These are phyloP conservation scores for Crepidotus variabilis DNA, from an alignment of 768 basidiomycete genomes.

Conservation along the genomic window DNA sequence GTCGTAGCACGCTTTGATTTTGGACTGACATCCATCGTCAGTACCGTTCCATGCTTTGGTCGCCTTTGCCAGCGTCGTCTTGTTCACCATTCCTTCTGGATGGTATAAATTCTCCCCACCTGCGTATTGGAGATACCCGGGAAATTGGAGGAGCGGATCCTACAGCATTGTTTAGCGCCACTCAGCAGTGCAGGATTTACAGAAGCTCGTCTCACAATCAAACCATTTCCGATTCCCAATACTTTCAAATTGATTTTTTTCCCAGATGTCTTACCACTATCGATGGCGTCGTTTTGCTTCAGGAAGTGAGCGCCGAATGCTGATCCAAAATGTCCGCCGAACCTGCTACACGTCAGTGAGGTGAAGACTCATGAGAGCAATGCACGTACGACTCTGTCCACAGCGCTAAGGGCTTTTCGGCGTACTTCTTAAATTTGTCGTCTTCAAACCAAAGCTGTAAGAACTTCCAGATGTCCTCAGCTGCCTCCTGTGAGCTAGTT, in stretches of 20 bases:
- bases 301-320: constrained; percentile 63
- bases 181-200: no score
- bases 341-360: no score
- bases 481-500: constrained; percentile 55
- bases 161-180: no score
- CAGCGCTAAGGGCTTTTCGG: constrained; percentile 45
- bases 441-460: constrained; percentile 65
- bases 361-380: no score
- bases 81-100: neutral
- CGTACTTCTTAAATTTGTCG: constrained; percentile 43
- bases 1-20: neutral
- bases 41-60: neutral
- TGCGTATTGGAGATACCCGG: constrained; percentile 7
- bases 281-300: constrained; percentile 54
- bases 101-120: neutral
- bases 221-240: constrained; percentile 56
- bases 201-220: no score
- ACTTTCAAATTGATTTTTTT: constrained; percentile 53
- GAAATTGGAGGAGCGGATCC: constrained; percentile 12
- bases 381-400: constrained; percentile 60
- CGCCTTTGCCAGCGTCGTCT: neutral
- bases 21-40: neutral
- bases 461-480: constrained; percentile 55
- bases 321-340: constrained; percentile 67
- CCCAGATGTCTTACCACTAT: constrained; percentile 38